A percentile compares a stretch with the other conserved stretches of the same genome.
Conservation (phyloP, 2,329 filamentous ascomycete species). For the Delphinella strobiligena region DNA sequence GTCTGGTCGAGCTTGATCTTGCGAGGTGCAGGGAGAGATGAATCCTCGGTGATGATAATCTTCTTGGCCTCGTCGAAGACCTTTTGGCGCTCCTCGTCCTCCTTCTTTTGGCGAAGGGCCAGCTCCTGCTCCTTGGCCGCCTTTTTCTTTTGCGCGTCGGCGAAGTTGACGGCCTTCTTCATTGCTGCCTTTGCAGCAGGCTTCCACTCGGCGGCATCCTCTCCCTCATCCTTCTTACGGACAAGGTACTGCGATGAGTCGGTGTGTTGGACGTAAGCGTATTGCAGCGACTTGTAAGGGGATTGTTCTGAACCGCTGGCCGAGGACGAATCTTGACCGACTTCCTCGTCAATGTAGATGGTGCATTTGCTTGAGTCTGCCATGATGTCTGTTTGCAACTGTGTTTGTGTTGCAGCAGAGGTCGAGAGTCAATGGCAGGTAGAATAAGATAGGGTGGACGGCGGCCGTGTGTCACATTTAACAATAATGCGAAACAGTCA, state of each 20-base stretch:
- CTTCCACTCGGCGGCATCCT: constrained; percentile 61
- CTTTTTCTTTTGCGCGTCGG: constrained; percentile 74
- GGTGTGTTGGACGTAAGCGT: constrained; percentile 62
- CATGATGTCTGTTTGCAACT: constrained; percentile 12
- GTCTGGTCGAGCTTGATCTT: constrained; percentile 67
- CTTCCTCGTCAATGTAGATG: constrained; percentile 71
- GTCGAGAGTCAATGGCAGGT: neutral
- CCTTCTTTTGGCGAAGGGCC: constrained; percentile 59
- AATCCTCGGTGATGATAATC: constrained; percentile 57
- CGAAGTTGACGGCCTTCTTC: constrained; percentile 70
- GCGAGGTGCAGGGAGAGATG: constrained; percentile 58
- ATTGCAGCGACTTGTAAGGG: constrained; percentile 71
- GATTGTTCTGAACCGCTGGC: constrained; percentile 40
- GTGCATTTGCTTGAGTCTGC: constrained; percentile 23
- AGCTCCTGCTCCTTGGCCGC: constrained; percentile 63
- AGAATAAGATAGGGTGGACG: too few species aligned
- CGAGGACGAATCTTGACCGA: constrained; percentile 51
- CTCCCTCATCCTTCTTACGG: constrained; percentile 55
- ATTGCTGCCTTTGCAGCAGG: constrained; percentile 69
- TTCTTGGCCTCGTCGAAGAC: constrained; percentile 75
- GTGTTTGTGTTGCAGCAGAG: neutral
- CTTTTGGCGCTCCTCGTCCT: constrained; percentile 56
- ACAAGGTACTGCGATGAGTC: constrained; percentile 53
- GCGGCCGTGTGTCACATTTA: neutral
- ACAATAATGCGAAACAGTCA: neutral